Percentiles rank a stretch among this genome's conserved stretches.
Conservation (phyloP, 768 basidiomycete genomes). For the Tubosaeta sp. region DNA sequence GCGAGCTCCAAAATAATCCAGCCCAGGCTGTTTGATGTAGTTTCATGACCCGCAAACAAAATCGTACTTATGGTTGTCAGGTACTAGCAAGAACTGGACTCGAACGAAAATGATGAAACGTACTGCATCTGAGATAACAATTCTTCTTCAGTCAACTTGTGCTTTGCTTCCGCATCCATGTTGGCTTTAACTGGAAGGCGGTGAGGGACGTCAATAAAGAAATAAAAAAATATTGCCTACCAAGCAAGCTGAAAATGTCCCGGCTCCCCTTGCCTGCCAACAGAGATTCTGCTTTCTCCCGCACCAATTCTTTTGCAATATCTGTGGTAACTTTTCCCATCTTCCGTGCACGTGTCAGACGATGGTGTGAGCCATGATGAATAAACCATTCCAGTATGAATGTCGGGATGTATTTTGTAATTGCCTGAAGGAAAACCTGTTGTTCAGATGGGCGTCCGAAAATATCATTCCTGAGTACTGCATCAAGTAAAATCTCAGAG, state of each 20-base stretch:
- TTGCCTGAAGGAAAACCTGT: slow-evolving; percentile 6
- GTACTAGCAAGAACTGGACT: no score
- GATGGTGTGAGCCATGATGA: slow-evolving; percentile 21
- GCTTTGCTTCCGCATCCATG: slow-evolving; percentile 22
- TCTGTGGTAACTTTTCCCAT: not conserved
- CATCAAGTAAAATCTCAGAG: no score
- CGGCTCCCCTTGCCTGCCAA: slow-evolving; percentile 12
- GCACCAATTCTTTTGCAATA: slow-evolving; percentile 15
- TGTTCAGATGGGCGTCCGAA: slow-evolving; percentile 6
- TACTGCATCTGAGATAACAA: slow-evolving; percentile 14
- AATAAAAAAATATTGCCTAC: slow-evolving; percentile 21
- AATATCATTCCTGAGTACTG: slow-evolving; percentile 3
- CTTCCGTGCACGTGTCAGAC: slow-evolving; percentile 16
- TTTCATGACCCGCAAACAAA: slow-evolving; percentile 44
- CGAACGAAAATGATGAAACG: not conserved
- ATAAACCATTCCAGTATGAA: slow-evolving; percentile 31
- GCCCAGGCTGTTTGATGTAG: slow-evolving; percentile 48
- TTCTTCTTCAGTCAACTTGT: slow-evolving; percentile 18
- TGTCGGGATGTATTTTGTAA: slow-evolving; percentile 14
- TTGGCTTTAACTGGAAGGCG: slow-evolving; percentile 24
- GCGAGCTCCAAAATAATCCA: slow-evolving; percentile 47
- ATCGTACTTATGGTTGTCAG: slow-evolving; percentile 35
- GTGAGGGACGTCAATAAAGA: not conserved
- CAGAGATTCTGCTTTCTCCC: slow-evolving; percentile 13
- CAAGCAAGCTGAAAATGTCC: slow-evolving; percentile 33